Percentiles rank a stretch among this genome's conserved stretches.
Conservation (phyloP, 495 filamentous ascomycete species). For the Parathielavia appendiculata region DNA sequence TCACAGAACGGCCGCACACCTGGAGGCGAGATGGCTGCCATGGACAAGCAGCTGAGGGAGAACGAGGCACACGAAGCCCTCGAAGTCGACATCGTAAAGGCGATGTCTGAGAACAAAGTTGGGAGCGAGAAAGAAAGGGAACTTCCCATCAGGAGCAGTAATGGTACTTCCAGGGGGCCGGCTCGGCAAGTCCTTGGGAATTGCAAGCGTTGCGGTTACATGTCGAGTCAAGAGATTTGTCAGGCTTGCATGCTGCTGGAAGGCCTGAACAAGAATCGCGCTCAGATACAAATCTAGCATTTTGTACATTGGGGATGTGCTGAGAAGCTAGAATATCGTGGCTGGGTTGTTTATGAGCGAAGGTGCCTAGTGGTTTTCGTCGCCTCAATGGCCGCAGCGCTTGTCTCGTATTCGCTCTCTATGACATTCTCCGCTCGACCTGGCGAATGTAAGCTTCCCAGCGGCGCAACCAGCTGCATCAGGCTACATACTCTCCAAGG, state of each 20-base stretch:
- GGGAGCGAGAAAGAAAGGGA: slow-evolving; percentile 17
- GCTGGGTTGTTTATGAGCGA: slow-evolving; percentile 1
- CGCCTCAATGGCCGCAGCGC: neutral
- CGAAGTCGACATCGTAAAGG: slow-evolving; percentile 66
- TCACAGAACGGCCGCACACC: slow-evolving; percentile 62
- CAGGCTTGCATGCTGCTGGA: slow-evolving; percentile 91
- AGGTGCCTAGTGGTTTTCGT: neutral
- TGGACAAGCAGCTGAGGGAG: slow-evolving; percentile 72
- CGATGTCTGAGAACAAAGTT: slow-evolving; percentile 20
- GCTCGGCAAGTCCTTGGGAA: slow-evolving; percentile 68
- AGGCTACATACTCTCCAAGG: slow-evolving; percentile 66
- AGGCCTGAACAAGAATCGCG: slow-evolving; percentile 83
- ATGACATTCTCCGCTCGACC: slow-evolving; percentile 49
- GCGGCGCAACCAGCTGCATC: too few species aligned
- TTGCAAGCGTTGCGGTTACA: slow-evolving; percentile 86
- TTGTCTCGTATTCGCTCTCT: slow-evolving; percentile 15
- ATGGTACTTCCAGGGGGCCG: slow-evolving; percentile 25
- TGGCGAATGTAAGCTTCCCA: slow-evolving; percentile 27
- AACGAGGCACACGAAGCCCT: slow-evolving; percentile 59
- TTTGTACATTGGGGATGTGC: slow-evolving; percentile 14
- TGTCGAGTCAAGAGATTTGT: slow-evolving; percentile 91
- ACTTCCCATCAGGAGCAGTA: slow-evolving; percentile 18
- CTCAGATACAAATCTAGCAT: slow-evolving; percentile 62
- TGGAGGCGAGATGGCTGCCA: slow-evolving; percentile 85
- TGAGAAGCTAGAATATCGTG: neutral